Base-by-base conservation (phyloP, 169 alveolate genomes). In the Plasmodium knowlesi region DNA sequence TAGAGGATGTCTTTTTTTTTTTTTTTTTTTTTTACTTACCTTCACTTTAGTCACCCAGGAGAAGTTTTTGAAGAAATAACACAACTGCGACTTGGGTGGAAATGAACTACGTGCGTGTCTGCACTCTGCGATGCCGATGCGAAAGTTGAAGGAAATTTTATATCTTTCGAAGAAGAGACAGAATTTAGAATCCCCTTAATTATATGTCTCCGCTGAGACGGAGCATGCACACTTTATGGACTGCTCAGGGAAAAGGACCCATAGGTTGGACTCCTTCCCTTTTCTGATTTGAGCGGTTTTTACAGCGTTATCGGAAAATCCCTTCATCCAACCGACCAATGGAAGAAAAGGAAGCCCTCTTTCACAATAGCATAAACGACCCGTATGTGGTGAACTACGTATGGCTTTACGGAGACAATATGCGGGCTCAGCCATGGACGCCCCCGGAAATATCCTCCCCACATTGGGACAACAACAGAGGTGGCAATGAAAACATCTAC, bases 311-410 rank as follows among this genome's bases (percentile, higher is more conserved):
- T 9, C n/a, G 9, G 57, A 3, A 46, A 46, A 10, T 0, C 57
- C 57, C 57, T 2, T 46, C 57, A 12, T 10, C 57, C n/a, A 46
- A 46, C 57, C n/a, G 57, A 46, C n/a, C 57, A 16, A 85, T 85
- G 93, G 84, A 4, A 73, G 41, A 25, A 16, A 85, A 85, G 67
- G 83, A 85, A 53, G 30, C 93, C 39, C 30, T 85, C 46, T 85
- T 85, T 85, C 80, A 85, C 46, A 85, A 85, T 41, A 53, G 93
- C 53, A 83, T 85, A 73, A 54, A 3, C n/a, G 93, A 85, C 46
- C 93, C 93, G 19, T 85, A 85, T 41, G 93, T 85, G 30, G 93
- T 85, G 32, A 85, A 85, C 37, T 85, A 85, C 37, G 70, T 85
- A 6, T 85, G 93, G 93, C 46, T 85, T 53, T 85, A 85, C 16